Evolutionary conservation across 2,329 filamentous ascomycete genomes (phyloP).

Genomic region (Aspergillus nomiae): DNA sequence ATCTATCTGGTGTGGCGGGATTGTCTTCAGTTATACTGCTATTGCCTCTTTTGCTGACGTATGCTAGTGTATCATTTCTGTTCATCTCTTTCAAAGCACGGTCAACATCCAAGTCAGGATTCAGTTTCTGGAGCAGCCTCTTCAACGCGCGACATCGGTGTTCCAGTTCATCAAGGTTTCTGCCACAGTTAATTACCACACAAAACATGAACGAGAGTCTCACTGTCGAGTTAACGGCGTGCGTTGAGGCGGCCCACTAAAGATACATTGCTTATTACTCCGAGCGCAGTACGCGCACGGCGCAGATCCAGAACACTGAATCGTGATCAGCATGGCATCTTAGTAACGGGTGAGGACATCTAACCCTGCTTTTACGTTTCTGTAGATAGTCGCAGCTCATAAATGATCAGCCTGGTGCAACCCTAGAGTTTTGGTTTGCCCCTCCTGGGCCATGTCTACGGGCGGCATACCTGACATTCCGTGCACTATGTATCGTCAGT

Average conservation of each 20-base stretch:
- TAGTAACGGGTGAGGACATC: neutral
- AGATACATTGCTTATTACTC: slow-evolving; percentile 14
- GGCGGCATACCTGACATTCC: neutral
- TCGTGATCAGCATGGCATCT: neutral
- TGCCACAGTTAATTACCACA: neutral
- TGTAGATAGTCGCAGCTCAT: neutral
- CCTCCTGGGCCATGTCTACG: neutral
- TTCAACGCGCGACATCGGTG: slow-evolving; percentile 12
- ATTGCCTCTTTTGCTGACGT: neutral
- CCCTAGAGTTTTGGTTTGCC: neutral
- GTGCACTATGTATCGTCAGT: neutral
- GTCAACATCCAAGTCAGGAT: slow-evolving; percentile 19
- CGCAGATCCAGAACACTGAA: slow-evolving; percentile 17
- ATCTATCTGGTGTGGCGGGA: neutral
- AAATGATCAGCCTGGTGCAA: neutral
- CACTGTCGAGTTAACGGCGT: slow-evolving; percentile 21
- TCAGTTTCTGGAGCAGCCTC: slow-evolving; percentile 9
- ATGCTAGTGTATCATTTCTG: neutral
- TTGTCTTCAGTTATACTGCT: neutral
- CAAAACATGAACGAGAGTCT: neutral
- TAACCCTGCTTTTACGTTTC: slow-evolving; percentile 17
- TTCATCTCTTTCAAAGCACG: slow-evolving; percentile 5
- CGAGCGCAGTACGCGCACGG: slow-evolving; percentile 18
- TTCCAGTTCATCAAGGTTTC: slow-evolving; percentile 20
- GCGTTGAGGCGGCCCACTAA: slow-evolving; percentile 13